Base-by-base conservation (phyloP, 2,329 filamentous ascomycete species). In the Fusarium brevicatenulatum region DNA sequence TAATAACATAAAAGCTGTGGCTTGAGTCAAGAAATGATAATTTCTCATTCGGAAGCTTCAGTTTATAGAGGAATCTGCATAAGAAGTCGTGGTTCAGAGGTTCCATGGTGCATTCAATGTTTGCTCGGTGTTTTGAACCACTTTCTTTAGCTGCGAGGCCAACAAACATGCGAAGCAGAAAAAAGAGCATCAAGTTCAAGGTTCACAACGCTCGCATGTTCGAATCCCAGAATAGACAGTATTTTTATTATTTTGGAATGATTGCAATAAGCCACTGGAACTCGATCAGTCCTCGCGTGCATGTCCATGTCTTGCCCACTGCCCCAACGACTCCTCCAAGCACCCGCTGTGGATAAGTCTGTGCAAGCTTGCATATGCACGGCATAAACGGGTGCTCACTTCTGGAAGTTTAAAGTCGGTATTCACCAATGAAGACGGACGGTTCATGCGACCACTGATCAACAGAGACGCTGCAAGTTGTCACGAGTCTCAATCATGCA, bases 301-400 rank as follows among this genome's bases (percentile, higher is more conserved):
- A 25, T 49, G 46, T 12, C 19, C 44, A 52, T 25, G 30, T 52
- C 23, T 23, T 32, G 18, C 25, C 25, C 25, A 25, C 25, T 25
- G 25, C 28, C 28, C 7, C 18, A 44, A 25, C 18, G 15, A n/a
- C 39, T 34, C n/a, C 32, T 15, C 18, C 25, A 28, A 15, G n/a
- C 30, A 18, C 40, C 54, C 40, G 32, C 19, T 36, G 54, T 49
- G 54, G 54, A 57, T 57, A 34, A 47, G 54, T 47, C 53, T 56
- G 16, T 56, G 53, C 53, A 56, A 57, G 40, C 32, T 39, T 57
- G 54, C 54, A 57, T 57, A 57, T 57, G 54, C 54, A 57, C 54
- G 54, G 40, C 54, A 57, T 57, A 7, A 57, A 49, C 40, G 19
- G 23, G 30, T 21, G n/a, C n/a, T 57, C 37, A 25, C 18, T 57